Percentiles rank a stretch among this genome's conserved stretches.
phyloP scores from a whole-genome alignment of 106 monocot species.

The Allium fistulosum region DNA sequence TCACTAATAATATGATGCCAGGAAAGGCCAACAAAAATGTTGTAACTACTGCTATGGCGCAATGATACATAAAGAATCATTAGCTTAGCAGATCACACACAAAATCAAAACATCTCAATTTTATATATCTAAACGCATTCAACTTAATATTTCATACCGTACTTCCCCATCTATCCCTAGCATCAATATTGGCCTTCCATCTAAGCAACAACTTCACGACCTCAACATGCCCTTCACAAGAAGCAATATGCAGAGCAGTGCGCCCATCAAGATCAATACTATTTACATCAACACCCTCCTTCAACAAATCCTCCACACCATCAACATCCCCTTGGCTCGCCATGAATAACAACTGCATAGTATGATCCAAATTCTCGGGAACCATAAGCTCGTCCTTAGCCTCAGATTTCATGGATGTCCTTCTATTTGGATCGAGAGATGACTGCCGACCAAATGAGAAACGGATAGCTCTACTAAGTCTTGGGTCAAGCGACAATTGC shows the following conservation, averaged over 20 bases:
- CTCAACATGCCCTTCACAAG: conserved; percentile 70
- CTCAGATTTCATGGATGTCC: conserved; percentile 22
- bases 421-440: conserved; percentile 41
- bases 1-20: too few species aligned
- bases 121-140: too few species aligned
- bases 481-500: conserved; percentile 33
- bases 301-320: conserved; percentile 51
- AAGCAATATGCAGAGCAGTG: conserved; percentile 79
- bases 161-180: conserved; percentile 90
- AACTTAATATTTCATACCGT: conserved; percentile 34
- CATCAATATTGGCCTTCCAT: conserved; percentile 69
- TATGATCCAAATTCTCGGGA: conserved; percentile 65
- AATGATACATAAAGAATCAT: too few species aligned
- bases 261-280: conserved; percentile 88
- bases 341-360: conserved; percentile 82
- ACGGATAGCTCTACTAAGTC: conserved; percentile 6
- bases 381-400: conserved; percentile 26
- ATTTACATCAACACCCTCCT: conserved; percentile 58
- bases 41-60: too few species aligned
- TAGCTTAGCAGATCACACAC: too few species aligned
- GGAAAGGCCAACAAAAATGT: too few species aligned
- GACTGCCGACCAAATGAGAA: conserved; percentile 51
- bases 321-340: conserved; percentile 54
- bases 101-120: too few species aligned
- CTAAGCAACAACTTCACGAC: conserved; percentile 57